Conservation (phyloP, 2,329 filamentous ascomycete species). For the Ophiosphaerella korrae region DNA sequence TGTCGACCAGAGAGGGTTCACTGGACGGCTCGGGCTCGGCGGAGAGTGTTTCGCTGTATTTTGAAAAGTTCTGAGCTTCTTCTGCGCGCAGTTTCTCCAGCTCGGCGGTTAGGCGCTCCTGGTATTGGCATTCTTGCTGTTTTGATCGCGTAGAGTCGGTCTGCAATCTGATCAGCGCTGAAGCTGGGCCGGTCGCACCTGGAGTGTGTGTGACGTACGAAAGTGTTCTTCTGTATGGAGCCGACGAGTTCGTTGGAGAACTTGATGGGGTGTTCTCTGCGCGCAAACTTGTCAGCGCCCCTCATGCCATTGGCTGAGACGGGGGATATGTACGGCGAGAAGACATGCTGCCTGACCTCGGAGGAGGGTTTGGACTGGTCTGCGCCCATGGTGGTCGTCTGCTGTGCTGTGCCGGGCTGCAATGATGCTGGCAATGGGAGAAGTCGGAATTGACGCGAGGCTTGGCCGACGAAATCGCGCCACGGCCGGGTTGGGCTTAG, state of each 20-base stretch:
- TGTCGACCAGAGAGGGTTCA: slow-evolving; percentile 42
- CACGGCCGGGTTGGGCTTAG: slow-evolving; percentile 14
- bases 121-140: slow-evolving; percentile 83
- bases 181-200: neutral
- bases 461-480: slow-evolving; percentile 33
- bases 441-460: slow-evolving; percentile 31
- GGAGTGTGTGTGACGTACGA: slow-evolving; percentile 62
- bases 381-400: slow-evolving; percentile 60
- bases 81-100: slow-evolving; percentile 77
- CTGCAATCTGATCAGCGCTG: slow-evolving; percentile 54
- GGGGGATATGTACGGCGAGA: slow-evolving; percentile 59
- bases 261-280: slow-evolving; percentile 65
- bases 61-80: slow-evolving; percentile 70
- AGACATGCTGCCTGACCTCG: slow-evolving; percentile 63
- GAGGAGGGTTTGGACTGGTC: slow-evolving; percentile 65
- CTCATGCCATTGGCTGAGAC: slow-evolving; percentile 27
- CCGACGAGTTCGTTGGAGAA: slow-evolving; percentile 85
- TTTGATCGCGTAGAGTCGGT: slow-evolving; percentile 86
- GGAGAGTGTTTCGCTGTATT: slow-evolving; percentile 69
- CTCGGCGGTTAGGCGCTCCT: slow-evolving; percentile 83
- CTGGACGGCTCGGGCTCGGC: slow-evolving; percentile 47
- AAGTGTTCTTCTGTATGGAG: slow-evolving; percentile 79
- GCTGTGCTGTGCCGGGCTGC: slow-evolving; percentile 25
- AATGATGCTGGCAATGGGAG: slow-evolving; percentile 35
- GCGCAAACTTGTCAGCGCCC: slow-evolving; percentile 42